These are phyloP conservation scores for Phytophthora ramorum DNA, from an alignment of 352 stramenopile species.

Conservation along the genomic window DNA sequence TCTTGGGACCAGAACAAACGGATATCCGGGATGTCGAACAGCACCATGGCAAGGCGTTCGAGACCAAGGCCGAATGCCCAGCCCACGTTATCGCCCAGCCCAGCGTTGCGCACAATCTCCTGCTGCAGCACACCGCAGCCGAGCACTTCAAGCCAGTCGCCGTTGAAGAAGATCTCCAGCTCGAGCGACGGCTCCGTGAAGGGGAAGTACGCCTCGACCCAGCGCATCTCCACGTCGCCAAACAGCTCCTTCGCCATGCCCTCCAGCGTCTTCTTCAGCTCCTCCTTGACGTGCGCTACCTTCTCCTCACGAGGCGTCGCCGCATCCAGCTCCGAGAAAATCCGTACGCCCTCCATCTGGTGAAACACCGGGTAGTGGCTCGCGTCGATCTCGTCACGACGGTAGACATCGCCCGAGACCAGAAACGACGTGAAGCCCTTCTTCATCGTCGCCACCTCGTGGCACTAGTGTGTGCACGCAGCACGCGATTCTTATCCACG, in stretches of 20 bases:
- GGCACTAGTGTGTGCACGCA: conserved; percentile 93
- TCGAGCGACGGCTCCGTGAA: conserved; percentile 99
- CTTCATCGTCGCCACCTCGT: conserved; percentile 94
- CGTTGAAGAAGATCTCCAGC: conserved; percentile 98
- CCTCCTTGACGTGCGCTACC: conserved; percentile 84
- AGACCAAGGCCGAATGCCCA: conserved; percentile 99
- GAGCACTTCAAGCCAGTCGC: conserved; percentile 99
- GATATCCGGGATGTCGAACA: conserved; percentile 99
- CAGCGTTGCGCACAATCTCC: conserved; percentile 93
- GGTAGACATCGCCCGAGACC: conserved; percentile 96
- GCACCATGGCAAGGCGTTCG: conserved; percentile 98
- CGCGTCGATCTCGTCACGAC: conserved; percentile 98
- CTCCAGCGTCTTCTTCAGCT: conserved; percentile 96
- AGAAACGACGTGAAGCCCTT: conserved; percentile 92
- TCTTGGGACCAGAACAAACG: conserved; percentile 99
- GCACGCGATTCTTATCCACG: conserved; percentile 78
- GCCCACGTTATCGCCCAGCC: conserved; percentile 87
- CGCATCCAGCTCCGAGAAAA: conserved; percentile 90
- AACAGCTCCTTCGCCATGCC: conserved; percentile 94
- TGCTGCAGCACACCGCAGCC: conserved; percentile 97
- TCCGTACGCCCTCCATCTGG: conserved; percentile 98
- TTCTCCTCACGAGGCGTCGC: conserved; percentile 73
- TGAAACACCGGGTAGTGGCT: conserved; percentile 99
- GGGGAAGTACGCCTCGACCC: conserved; percentile 99
- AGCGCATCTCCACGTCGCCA: conserved; percentile 95